phyloP scores from a whole-genome alignment of 805 yeast species.

The Candida maltosa region DNA sequence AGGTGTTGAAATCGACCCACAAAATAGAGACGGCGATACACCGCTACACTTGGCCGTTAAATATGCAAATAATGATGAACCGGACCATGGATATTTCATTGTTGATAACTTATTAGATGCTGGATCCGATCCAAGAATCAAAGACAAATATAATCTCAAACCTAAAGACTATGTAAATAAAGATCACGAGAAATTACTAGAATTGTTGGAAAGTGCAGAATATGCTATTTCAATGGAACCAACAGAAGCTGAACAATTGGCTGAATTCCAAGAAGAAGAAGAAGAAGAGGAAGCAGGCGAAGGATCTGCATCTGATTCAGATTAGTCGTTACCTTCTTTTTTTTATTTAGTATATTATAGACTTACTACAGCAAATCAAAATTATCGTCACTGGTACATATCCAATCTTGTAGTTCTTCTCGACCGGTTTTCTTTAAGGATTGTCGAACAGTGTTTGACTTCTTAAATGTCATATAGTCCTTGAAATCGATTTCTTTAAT shows the following conservation, averaged over 20 bases:
- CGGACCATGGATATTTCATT: constrained; percentile 78
- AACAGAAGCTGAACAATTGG: constrained; percentile 28
- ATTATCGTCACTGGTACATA: constrained; percentile 41
- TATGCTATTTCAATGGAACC: constrained; percentile 52
- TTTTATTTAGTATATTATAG: not conserved
- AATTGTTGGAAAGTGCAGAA: constrained; percentile 78
- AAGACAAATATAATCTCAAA: constrained; percentile 52
- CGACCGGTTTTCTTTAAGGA: constrained; percentile 23
- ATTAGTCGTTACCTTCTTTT: constrained; percentile 6
- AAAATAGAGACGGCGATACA: constrained; percentile 75
- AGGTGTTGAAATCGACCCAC: constrained; percentile 87
- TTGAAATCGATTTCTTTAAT: not conserved
- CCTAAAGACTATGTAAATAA: constrained; percentile 68
- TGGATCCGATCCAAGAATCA: constrained; percentile 72
- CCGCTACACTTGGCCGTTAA: constrained; percentile 86
- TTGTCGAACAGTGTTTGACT: constrained; percentile 22
- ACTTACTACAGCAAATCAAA: constrained; percentile 22
- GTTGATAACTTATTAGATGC: constrained; percentile 84
- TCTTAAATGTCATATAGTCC: constrained; percentile 32
- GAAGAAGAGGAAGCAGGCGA: constrained; percentile 33
- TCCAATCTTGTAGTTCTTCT: constrained; percentile 44
- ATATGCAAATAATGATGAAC: constrained; percentile 66
- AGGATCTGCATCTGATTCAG: constrained; percentile 32
- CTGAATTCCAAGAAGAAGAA: constrained; percentile 31
- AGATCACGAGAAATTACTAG: constrained; percentile 54